Percentiles rank a stretch among this genome's conserved stretches.
These are phyloP conservation scores for Ustilago hordei DNA, from an alignment of 1,284 basidiomycete species.

Conservation along the genomic window DNA sequence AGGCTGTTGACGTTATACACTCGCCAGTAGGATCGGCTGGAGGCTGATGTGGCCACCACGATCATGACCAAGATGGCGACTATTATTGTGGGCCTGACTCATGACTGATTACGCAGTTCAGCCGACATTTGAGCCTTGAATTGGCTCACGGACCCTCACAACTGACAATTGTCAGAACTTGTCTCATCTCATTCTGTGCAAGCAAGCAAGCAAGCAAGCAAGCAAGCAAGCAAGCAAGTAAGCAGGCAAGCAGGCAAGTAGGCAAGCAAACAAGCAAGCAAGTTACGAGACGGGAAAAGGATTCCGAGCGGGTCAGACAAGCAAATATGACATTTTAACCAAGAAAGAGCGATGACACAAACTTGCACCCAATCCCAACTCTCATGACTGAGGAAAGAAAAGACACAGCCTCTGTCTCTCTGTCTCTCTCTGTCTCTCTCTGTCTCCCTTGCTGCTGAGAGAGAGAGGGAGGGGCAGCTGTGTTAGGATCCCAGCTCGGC, in stretches of 20 bases:
- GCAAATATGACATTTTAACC: too few relatives aligned
- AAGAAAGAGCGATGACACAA: slow-evolving; percentile 6
- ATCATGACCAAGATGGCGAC: neutral
- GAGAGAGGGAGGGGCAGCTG: too few relatives aligned
- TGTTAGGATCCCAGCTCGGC: neutral
- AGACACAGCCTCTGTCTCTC: neutral
- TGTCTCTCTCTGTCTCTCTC: too few relatives aligned
- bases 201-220: neutral
- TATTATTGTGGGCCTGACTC: slow-evolving; percentile 5
- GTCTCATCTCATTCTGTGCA: neutral
- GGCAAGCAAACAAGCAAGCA: neutral
- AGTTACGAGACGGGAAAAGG: neutral
- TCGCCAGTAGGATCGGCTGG: too few relatives aligned
- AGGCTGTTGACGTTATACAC: neutral
- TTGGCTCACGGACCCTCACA: neutral
- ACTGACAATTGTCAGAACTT: neutral
- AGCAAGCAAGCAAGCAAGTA: neutral
- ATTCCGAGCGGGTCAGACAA: neutral
- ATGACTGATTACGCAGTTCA: slow-evolving; percentile 4
- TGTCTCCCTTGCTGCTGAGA: too few relatives aligned
- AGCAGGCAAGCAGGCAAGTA: neutral
- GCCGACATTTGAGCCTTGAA: neutral
- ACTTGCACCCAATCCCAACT: neutral
- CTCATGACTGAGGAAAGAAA: neutral
- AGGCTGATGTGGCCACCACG: too few relatives aligned